These are phyloP conservation scores for Pholiota adiposa DNA, from an alignment of 1,284 basidiomycete species.

Conservation along the genomic window DNA sequence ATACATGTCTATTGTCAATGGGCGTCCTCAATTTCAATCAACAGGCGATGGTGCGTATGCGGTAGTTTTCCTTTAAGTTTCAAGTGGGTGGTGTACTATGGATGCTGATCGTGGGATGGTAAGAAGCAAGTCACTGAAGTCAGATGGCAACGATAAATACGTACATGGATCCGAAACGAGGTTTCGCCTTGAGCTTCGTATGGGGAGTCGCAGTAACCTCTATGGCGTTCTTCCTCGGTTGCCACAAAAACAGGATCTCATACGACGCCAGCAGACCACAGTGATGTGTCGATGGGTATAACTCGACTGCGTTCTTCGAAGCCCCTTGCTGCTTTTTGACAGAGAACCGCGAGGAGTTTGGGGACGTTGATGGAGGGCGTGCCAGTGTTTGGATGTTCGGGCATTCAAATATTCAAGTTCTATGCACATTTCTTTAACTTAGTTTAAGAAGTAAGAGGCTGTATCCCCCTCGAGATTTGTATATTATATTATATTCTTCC, in stretches of 20 bases:
- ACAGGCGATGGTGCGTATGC: background rate
- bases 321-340: too few relatives aligned
- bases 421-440: too few relatives aligned
- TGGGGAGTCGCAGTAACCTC: conserved; percentile 7
- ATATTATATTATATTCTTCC: too few relatives aligned
- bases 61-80: background rate
- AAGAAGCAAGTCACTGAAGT: conserved; percentile 6
- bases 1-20: conserved; percentile 53
- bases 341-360: too few relatives aligned
- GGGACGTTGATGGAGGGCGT: too few relatives aligned
- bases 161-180: conserved; percentile 8
- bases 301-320: too few relatives aligned
- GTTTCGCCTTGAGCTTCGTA: conserved; percentile 6
- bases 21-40: background rate
- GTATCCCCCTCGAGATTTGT: too few relatives aligned
- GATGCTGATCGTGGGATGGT: background rate
- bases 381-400: too few relatives aligned
- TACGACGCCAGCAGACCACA: too few relatives aligned
- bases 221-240: conserved; percentile 1
- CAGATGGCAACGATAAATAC: conserved; percentile 7
- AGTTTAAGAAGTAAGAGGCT: too few relatives aligned
- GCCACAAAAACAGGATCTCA: background rate
- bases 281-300: too few relatives aligned
- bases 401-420: too few relatives aligned
- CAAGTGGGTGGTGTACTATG: background rate